Conservation (phyloP, 2,329 filamentous ascomycete genomes). For the Colletotrichum sp. region DNA sequence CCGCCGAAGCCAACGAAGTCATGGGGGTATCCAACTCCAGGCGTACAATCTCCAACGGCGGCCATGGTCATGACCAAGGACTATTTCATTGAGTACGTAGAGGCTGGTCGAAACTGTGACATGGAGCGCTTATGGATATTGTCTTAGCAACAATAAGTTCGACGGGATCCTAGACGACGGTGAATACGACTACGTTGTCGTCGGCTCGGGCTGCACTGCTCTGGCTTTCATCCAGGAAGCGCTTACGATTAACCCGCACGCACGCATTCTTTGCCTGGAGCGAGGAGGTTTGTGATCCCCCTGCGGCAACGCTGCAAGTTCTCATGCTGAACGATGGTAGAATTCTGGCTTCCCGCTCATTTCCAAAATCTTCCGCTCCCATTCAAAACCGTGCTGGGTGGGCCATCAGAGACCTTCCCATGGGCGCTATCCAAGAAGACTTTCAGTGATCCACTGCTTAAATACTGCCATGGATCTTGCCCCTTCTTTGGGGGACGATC, state of each 20-base stretch:
- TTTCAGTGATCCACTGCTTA: background rate
- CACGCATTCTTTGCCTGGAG: background rate
- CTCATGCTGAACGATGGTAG: background rate
- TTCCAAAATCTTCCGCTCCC: background rate
- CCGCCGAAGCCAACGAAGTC: background rate
- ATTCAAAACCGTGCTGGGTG: background rate
- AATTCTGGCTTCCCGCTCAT: background rate
- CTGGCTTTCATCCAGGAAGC: background rate
- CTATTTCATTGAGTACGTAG: background rate
- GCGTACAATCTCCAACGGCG: background rate
- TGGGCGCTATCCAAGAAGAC: background rate
- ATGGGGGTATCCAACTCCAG: background rate
- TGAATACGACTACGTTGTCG: background rate
- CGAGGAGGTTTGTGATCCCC: background rate
- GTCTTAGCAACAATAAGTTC: background rate
- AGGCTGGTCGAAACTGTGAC: fast-evolving
- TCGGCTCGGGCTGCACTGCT: background rate
- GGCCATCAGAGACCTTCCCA: background rate
- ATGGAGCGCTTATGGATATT: fast-evolving
- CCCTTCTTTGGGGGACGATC: background rate
- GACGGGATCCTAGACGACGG: background rate
- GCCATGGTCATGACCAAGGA: background rate
- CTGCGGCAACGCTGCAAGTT: fast-evolving
- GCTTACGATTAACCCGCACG: background rate
- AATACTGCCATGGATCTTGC: background rate